Conservation (phyloP, 139 green algal species). For the Ettlia oleoabundans region DNA sequence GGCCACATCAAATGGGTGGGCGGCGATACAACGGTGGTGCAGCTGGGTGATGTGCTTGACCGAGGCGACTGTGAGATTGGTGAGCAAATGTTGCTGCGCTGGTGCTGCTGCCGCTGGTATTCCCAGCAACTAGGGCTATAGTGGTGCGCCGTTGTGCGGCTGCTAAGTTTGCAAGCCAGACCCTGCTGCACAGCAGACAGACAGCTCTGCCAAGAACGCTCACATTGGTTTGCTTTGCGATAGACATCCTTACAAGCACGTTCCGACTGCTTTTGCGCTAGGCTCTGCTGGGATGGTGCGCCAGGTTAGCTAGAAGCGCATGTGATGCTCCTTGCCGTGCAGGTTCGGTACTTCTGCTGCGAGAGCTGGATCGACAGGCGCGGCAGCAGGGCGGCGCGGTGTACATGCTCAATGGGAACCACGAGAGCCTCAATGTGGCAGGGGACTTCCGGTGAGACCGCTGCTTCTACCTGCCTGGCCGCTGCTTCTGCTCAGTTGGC, state of each 20-base stretch:
- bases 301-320: too few relatives aligned
- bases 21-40: constrained; percentile 85
- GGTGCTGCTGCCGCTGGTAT: not conserved
- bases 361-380: constrained; percentile 83
- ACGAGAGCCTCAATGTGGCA: constrained; percentile 89
- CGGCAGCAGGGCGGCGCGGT: constrained; percentile 79
- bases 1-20: constrained; percentile 72
- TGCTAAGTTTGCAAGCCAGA: too few relatives aligned
- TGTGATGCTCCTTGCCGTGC: too few relatives aligned
- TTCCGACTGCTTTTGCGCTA: too few relatives aligned
- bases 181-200: too few relatives aligned
- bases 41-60: constrained; percentile 93
- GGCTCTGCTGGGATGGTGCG: too few relatives aligned
- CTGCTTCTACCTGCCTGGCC: not conserved
- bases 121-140: too few relatives aligned
- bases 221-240: too few relatives aligned
- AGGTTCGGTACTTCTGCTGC: constrained; percentile 85
- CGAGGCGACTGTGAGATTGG: constrained; percentile 89
- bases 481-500: too few relatives aligned
- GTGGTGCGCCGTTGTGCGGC: too few relatives aligned
- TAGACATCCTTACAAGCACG: too few relatives aligned
- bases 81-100: constrained; percentile 40
- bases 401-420: constrained; percentile 95
- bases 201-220: too few relatives aligned
- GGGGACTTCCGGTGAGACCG: constrained; percentile 80